Conservation (phyloP, 2,329 filamentous ascomycete species). For the Trichoderma semiorbis region DNA sequence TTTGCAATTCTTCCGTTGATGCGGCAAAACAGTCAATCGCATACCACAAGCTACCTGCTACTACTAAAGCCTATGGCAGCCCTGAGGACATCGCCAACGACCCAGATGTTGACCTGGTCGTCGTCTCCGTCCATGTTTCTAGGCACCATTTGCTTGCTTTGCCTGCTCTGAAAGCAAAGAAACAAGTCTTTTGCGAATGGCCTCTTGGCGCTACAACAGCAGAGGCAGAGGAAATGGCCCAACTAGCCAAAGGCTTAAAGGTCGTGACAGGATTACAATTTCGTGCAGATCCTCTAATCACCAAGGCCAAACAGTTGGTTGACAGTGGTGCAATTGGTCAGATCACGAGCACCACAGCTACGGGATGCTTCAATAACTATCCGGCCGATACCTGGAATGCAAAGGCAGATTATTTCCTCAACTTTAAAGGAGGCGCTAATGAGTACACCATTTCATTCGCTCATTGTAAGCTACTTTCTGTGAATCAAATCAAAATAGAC, state of each 20-base stretch:
- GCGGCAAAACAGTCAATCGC: slow-evolving; percentile 41
- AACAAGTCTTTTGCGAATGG: slow-evolving; percentile 52
- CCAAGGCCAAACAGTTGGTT: slow-evolving; percentile 19
- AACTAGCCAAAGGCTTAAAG: slow-evolving; percentile 30
- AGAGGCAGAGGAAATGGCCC: slow-evolving; percentile 38
- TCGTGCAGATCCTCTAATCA: slow-evolving; percentile 37
- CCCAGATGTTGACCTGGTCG: slow-evolving; percentile 47
- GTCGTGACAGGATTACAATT: slow-evolving; percentile 45
- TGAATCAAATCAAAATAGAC: too few relatives aligned
- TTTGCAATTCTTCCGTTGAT: slow-evolving; percentile 45
- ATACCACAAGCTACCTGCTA: slow-evolving; percentile 37
- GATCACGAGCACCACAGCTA: not conserved
- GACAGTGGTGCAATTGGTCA: slow-evolving; percentile 11
- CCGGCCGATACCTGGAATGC: slow-evolving; percentile 22
- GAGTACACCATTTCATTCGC: slow-evolving; percentile 24
- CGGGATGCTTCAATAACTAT: not conserved
- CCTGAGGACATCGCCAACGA: slow-evolving; percentile 44
- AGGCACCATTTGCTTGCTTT: slow-evolving; percentile 36
- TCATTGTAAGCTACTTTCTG: slow-evolving; percentile 7
- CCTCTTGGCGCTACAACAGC: slow-evolving; percentile 43
- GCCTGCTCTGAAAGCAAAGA: slow-evolving; percentile 42
- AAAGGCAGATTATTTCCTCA: slow-evolving; percentile 24
- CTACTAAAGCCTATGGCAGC: slow-evolving; percentile 43
- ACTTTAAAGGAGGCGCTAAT: slow-evolving; percentile 24
- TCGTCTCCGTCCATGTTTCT: slow-evolving; percentile 48